A percentile compares a stretch with the other conserved stretches of the same genome.
Evolutionary conservation across 2,329 filamentous ascomycete genomes (phyloP).

Genomic region (Fusarium poae): DNA sequence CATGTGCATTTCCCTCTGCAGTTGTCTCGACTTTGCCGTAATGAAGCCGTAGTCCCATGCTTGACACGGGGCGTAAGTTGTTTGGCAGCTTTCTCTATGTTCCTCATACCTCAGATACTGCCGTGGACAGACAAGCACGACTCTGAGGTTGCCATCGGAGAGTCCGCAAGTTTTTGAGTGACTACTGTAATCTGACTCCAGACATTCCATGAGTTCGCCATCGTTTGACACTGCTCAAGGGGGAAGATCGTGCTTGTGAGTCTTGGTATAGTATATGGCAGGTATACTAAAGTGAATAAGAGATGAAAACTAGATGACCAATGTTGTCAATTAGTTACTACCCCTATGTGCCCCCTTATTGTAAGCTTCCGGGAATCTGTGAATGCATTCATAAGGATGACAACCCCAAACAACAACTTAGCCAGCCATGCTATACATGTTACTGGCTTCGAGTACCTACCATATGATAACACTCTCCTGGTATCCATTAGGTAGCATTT

Average conservation of each 20-base stretch:
- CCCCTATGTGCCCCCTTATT: not conserved
- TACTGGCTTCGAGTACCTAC: too few species aligned
- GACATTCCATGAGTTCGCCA: not conserved
- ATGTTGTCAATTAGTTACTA: not conserved
- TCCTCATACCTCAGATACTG: not conserved
- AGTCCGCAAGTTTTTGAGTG: not conserved
- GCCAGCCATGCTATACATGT: not conserved
- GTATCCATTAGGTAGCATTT: not conserved
- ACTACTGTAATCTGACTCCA: not conserved
- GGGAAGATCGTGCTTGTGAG: not conserved
- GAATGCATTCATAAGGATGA: not conserved
- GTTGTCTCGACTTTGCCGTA: slow-evolving; percentile 1
- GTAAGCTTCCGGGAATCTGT: not conserved
- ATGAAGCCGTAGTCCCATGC: slow-evolving; percentile 1
- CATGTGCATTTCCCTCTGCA: slow-evolving; percentile 1
- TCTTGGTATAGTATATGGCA: not conserved
- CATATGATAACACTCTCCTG: not conserved
- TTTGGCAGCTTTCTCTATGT: not conserved
- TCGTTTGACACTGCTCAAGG: not conserved
- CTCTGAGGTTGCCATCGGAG: not conserved
- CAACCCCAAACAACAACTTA: not conserved
- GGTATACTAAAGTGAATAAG: not conserved
- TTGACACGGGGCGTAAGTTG: slow-evolving; percentile 2
- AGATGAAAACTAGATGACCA: not conserved
- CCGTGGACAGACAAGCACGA: not conserved